These are phyloP conservation scores for Filosporella fistucella DNA, from an alignment of 495 filamentous ascomycete species.

Conservation along the genomic window DNA sequence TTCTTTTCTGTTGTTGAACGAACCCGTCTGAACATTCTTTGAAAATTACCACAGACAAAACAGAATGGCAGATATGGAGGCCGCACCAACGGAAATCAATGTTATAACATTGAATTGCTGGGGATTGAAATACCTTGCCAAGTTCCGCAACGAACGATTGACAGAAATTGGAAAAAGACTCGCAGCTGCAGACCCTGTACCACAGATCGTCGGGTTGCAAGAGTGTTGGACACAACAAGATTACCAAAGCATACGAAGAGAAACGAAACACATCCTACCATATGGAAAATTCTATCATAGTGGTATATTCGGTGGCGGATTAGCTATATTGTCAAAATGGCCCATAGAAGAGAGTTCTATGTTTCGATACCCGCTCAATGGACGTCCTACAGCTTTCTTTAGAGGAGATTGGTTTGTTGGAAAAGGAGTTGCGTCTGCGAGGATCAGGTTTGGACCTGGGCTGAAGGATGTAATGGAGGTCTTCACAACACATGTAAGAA, in stretches of 20 bases:
- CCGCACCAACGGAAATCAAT: constrained; percentile 54
- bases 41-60: neutral
- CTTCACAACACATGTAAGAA: constrained; percentile 78
- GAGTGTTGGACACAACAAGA: constrained; percentile 95
- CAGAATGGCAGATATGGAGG: constrained; percentile 2
- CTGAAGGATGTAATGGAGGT: constrained; percentile 75
- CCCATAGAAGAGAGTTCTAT: constrained; percentile 92
- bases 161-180: constrained; percentile 77
- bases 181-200: constrained; percentile 57
- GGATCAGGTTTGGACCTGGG: constrained; percentile 66
- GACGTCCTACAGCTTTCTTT: constrained; percentile 87
- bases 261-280: constrained; percentile 75
- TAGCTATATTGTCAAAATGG: constrained; percentile 92
- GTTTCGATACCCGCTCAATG: constrained; percentile 86
- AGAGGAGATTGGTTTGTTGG: constrained; percentile 94
- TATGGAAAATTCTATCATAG: constrained; percentile 92
- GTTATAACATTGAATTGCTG: constrained; percentile 91
- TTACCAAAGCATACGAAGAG: constrained; percentile 73
- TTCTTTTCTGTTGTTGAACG: no score
- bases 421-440: constrained; percentile 86
- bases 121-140: constrained; percentile 87
- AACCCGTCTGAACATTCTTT: no score
- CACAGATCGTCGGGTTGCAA: constrained; percentile 89
- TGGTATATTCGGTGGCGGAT: constrained; percentile 82
- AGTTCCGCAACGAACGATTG: constrained; percentile 73